Evolutionary conservation across 148 eudicot species (phyloP).

Genomic region (Rhododendron kiyosumense): DNA sequence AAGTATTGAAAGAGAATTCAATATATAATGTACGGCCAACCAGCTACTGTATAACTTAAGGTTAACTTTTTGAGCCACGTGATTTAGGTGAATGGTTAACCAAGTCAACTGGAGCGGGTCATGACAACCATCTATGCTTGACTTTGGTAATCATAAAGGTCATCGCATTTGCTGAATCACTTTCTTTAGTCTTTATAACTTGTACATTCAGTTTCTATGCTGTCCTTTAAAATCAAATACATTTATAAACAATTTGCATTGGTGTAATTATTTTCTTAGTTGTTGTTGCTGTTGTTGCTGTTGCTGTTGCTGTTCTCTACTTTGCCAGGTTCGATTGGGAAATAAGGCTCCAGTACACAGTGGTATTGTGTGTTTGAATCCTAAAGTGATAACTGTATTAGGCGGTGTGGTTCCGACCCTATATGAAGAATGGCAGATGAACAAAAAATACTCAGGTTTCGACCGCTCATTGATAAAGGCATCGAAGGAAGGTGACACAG

Average conservation of each 20-base stretch:
- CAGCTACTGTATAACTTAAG: no score
- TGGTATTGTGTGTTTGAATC: slow-evolving; percentile 71
- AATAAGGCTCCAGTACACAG: slow-evolving; percentile 49
- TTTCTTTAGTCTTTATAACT: background rate
- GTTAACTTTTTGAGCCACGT: no score
- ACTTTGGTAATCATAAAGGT: background rate
- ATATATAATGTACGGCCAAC: no score
- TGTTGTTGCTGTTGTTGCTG: slow-evolving; percentile 2
- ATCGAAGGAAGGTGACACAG: slow-evolving; percentile 37
- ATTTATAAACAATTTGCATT: background rate
- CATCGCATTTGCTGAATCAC: background rate
- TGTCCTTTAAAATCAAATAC: background rate
- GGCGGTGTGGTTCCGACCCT: slow-evolving; percentile 81
- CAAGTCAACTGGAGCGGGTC: no score
- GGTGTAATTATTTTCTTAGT: background rate
- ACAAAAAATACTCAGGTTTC: slow-evolving; percentile 74
- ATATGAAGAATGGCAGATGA: slow-evolving; percentile 92
- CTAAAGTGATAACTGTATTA: slow-evolving; percentile 60
- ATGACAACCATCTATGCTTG: background rate
- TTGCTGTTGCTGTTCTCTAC: background rate
- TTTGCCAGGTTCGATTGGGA: slow-evolving; percentile 61
- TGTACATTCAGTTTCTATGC: background rate
- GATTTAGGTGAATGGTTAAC: no score
- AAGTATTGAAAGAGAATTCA: no score
- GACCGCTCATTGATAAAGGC: slow-evolving; percentile 46